A percentile compares a stretch with the other conserved stretches of the same genome.
Conservation (phyloP, 1,139 yeast species). For the Debaryomyces singareniensis region DNA sequence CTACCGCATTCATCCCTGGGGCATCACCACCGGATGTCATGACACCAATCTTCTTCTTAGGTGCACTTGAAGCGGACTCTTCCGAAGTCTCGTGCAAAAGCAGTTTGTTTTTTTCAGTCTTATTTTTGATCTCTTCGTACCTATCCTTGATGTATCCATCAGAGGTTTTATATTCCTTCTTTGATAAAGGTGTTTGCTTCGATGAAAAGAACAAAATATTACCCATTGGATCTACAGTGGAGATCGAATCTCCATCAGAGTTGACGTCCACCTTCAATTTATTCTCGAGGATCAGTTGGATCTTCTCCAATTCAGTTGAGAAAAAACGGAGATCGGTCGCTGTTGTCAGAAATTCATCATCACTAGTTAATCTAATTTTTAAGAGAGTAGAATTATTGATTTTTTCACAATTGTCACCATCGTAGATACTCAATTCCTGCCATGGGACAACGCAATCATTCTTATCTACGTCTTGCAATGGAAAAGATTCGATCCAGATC, state of each 20-base stretch:
- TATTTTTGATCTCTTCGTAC: constrained; percentile 6
- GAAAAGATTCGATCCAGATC: constrained; percentile 66
- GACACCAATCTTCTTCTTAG: constrained; percentile 69
- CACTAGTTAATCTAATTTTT: constrained; percentile 49
- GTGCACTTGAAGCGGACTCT: constrained; percentile 3
- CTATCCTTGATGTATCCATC: constrained; percentile 20
- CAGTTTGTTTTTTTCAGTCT: constrained; percentile 1
- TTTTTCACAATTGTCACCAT: constrained; percentile 38
- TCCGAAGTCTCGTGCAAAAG: too few species aligned
- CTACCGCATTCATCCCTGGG: constrained; percentile 97
- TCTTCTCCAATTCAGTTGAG: constrained; percentile 38
- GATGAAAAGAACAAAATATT: constrained; percentile 43
- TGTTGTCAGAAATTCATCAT: constrained; percentile 19
- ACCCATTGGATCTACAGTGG: constrained; percentile 51
- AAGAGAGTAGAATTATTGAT: constrained; percentile 32
- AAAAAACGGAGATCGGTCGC: constrained; percentile 44
- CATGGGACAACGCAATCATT: constrained; percentile 49
- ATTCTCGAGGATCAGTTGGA: constrained; percentile 27
- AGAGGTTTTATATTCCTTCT: constrained; percentile 20
- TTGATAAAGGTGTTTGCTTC: constrained; percentile 23
- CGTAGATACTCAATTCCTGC: constrained; percentile 50
- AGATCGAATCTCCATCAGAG: constrained; percentile 12
- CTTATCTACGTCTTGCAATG: constrained; percentile 44
- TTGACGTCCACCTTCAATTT: constrained; percentile 13
- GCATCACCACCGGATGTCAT: constrained; percentile 99